Conservation (phyloP, 345 rosid species). For the Erodium maritimum region DNA sequence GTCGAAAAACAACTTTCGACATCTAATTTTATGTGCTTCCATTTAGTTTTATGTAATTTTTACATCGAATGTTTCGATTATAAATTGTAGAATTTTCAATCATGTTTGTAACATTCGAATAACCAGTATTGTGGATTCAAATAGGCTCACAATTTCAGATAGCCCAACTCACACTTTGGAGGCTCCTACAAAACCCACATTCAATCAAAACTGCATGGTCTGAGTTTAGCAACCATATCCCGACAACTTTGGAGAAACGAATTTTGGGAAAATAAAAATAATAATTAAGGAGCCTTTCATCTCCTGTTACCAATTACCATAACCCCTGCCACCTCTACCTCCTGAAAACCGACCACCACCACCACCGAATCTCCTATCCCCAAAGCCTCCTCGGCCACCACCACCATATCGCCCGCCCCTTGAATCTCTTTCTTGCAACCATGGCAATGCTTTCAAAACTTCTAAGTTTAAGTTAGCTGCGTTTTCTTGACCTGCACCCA, state of each 20-base stretch:
- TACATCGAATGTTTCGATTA: too few relatives aligned
- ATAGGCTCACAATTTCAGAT: too few relatives aligned
- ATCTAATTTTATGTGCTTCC: too few relatives aligned
- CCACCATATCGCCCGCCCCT: slow-evolving; percentile 54
- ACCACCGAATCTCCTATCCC: slow-evolving; percentile 19
- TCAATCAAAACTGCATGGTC: background rate
- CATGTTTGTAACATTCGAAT: too few relatives aligned
- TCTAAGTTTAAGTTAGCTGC: slow-evolving; percentile 56
- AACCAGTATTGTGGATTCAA: too few relatives aligned
- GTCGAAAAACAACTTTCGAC: too few relatives aligned
- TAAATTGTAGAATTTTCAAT: too few relatives aligned
- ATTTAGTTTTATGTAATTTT: too few relatives aligned
- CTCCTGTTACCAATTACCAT: slow-evolving; percentile 11
- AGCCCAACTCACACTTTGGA: too few relatives aligned
- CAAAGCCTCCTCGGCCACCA: slow-evolving; percentile 20
- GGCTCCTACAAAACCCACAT: background rate
- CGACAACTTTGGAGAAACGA: background rate
- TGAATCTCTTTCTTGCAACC: slow-evolving; percentile 53
- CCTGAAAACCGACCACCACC: slow-evolving; percentile 13
- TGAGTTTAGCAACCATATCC: background rate
- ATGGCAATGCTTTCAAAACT: slow-evolving; percentile 57
- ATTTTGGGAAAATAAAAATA: background rate
- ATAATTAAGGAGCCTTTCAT: background rate
- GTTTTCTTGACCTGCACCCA: slow-evolving; percentile 42
- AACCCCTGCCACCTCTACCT: slow-evolving; percentile 24